phyloP scores from a whole-genome alignment of 1,139 yeast species.

The Pichia sp. region DNA sequence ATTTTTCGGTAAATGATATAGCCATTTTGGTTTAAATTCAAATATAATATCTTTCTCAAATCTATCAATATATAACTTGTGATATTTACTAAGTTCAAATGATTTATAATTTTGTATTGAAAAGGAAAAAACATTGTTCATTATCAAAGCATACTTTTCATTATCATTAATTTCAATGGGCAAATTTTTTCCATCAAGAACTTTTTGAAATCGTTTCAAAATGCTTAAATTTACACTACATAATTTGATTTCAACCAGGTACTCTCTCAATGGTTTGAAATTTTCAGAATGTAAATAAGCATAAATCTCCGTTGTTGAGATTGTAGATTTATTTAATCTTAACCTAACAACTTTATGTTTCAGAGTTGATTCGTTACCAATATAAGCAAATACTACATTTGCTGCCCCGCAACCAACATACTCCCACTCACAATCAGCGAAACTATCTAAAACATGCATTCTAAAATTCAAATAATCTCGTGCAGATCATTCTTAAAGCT shows the following conservation, averaged over 20 bases:
- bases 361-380: constrained; percentile 10
- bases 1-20: constrained; percentile 16
- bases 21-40: constrained; percentile 32
- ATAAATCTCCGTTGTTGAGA: constrained; percentile 18
- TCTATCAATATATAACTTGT: constrained; percentile 15
- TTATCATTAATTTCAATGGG: neutral
- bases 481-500: too few relatives aligned
- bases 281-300: constrained; percentile 12
- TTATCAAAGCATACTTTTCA: constrained; percentile 19
- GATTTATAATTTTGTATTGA: neutral
- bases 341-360: constrained; percentile 21
- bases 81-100: constrained; percentile 22
- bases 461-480: neutral
- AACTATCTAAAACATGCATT: neutral
- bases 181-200: neutral
- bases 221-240: neutral
- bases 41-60: constrained; percentile 13
- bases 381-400: constrained; percentile 23
- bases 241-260: constrained; percentile 9
- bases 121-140: constrained; percentile 21
- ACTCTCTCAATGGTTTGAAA: constrained; percentile 13
- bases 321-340: constrained; percentile 14
- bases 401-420: constrained; percentile 25
- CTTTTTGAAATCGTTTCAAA: constrained; percentile 5
- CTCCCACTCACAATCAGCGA: constrained; percentile 16